phyloP scores from a whole-genome alignment of 148 eudicot species.

The Chenopodium suecicum region DNA sequence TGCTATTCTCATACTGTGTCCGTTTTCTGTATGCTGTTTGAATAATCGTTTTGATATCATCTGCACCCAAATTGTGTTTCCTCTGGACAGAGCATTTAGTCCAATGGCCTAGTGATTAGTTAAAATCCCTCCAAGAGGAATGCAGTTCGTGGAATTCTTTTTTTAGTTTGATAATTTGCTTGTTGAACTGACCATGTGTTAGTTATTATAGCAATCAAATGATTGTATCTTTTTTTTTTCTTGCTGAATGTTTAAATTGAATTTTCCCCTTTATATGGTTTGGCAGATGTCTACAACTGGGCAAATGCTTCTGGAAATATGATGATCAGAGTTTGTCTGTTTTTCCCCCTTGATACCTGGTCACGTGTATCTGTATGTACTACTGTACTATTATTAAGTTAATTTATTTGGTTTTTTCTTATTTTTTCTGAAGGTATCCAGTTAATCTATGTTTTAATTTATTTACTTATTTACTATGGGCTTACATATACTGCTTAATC shows the following conservation, averaged over 20 bases:
- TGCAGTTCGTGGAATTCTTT: not conserved
- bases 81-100: not conserved
- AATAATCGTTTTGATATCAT: not conserved
- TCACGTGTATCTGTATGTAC: slow-evolving; percentile 64
- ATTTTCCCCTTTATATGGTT: slow-evolving; percentile 3
- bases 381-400: not conserved
- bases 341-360: slow-evolving; percentile 90
- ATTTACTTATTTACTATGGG: not conserved
- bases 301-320: slow-evolving; percentile 69
- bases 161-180: not conserved
- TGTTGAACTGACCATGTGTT: not conserved
- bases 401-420: not conserved
- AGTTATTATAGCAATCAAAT: not conserved
- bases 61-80: not conserved
- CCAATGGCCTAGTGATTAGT: not conserved
- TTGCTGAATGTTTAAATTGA: not conserved
- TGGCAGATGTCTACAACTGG: slow-evolving; percentile 89
- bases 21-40: not conserved
- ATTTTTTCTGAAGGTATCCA: not conserved
- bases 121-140: not conserved
- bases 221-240: not conserved
- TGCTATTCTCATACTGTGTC: not conserved
- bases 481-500: slow-evolving; percentile 20
- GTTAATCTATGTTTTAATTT: not conserved
- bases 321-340: slow-evolving; percentile 83